Evolutionary conservation across 108 stramenopile species (phyloP).

Genomic region (Pseudonitzschia pungens): DNA sequence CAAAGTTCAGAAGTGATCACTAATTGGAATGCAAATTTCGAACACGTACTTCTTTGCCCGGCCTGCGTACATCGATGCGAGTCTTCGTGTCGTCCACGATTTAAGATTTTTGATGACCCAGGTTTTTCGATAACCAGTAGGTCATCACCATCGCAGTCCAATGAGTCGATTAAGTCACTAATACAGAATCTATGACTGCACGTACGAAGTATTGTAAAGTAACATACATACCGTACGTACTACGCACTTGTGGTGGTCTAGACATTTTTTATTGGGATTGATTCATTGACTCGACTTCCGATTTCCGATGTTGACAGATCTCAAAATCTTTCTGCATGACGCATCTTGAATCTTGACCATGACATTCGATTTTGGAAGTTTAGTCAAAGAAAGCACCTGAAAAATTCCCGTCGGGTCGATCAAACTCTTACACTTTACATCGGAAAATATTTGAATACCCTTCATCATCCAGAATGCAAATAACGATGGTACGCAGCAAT

Average conservation of each 20-base stretch:
- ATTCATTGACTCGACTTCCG: neutral
- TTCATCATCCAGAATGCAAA: no score
- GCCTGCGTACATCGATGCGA: neutral
- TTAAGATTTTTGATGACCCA: constrained; percentile 3
- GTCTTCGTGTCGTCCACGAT: neutral
- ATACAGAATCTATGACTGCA: neutral
- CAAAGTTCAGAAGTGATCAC: no score
- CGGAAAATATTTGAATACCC: neutral
- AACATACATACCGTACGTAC: no score
- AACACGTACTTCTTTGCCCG: neutral
- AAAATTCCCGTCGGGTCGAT: neutral
- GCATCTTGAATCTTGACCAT: neutral
- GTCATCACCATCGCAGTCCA: neutral
- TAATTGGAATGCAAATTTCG: neutral
- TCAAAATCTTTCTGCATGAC: neutral
- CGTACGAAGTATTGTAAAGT: no score
- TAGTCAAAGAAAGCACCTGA: neutral
- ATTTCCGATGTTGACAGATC: neutral
- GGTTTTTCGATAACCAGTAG: neutral
- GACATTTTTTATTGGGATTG: no score
- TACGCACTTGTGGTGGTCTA: no score
- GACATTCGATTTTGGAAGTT: neutral
- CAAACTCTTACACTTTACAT: neutral
- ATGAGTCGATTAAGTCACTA: neutral
- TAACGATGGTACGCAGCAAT: no score